Conservation (phyloP, 208 protist genomes). For the Porcisia deanei region DNA sequence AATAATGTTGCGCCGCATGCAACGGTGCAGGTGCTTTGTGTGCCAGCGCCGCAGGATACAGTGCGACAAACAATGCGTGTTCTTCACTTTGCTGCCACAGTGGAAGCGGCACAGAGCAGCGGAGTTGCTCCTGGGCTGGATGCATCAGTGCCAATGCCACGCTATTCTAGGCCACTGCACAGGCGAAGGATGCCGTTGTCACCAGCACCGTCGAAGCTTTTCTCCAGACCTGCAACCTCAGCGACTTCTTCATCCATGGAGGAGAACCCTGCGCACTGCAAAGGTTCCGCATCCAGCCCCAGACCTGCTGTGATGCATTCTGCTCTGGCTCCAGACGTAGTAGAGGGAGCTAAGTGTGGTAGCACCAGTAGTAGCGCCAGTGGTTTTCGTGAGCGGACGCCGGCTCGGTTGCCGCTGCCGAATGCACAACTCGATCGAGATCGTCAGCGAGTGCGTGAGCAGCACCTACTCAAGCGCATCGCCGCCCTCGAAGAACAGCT, state of each 20-base stretch:
- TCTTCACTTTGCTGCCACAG: conserved; percentile 50
- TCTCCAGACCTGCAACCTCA: background rate
- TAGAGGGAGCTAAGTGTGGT: background rate
- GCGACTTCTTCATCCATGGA: background rate
- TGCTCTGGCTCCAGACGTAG: background rate
- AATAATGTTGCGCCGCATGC: conserved; percentile 33
- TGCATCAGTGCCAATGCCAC: background rate
- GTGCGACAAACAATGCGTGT: conserved; percentile 58
- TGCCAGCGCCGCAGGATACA: conserved; percentile 43
- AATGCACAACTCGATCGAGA: background rate
- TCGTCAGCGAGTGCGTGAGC: conserved; percentile 23
- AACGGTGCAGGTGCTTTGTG: conserved; percentile 55
- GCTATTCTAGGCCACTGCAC: background rate
- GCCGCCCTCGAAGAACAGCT: conserved; percentile 31
- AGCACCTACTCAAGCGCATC: conserved; percentile 26
- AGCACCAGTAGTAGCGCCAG: background rate
- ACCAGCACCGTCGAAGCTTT: conserved; percentile 7
- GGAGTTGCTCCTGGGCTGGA: background rate
- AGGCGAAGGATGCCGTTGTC: background rate
- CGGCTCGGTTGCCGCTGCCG: conserved; percentile 15
- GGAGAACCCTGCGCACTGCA: background rate
- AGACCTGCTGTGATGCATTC: background rate
- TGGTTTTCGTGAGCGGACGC: conserved; percentile 9
- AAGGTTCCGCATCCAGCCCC: background rate
- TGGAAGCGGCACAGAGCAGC: conserved; percentile 18